phyloP scores from a whole-genome alignment of 2,329 filamentous ascomycete species.

The Trichoderma hamatum region DNA sequence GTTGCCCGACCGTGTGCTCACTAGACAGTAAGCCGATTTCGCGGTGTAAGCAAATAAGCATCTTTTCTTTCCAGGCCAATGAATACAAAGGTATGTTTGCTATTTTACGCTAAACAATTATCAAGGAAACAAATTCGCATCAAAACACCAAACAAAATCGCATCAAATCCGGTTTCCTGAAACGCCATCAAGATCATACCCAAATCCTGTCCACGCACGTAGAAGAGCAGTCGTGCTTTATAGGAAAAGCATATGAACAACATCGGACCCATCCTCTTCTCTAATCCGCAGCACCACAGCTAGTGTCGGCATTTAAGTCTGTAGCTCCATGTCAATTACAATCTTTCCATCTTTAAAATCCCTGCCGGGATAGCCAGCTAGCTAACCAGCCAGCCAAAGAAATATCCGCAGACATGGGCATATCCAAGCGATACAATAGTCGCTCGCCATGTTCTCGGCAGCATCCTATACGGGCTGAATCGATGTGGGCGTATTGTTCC shows the following conservation, averaged over 20 bases:
- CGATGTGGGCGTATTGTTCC: not conserved
- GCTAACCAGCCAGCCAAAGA: not conserved
- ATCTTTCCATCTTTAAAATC: not conserved
- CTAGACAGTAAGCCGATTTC: not conserved
- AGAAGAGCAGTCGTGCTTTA: not conserved
- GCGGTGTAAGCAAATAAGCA: not conserved
- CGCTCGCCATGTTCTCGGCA: not conserved
- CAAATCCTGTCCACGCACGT: not conserved
- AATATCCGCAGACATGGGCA: too few species aligned
- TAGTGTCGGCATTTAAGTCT: not conserved
- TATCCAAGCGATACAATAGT: not conserved
- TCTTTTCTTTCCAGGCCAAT: not conserved
- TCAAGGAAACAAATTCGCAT: not conserved
- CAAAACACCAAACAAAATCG: not conserved
- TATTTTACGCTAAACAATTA: not conserved
- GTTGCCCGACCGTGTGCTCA: not conserved
- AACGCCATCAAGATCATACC: constrained; percentile 13
- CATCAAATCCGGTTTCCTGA: not conserved
- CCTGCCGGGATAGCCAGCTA: not conserved
- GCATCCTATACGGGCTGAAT: not conserved
- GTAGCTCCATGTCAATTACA: not conserved
- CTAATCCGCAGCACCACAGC: not conserved
- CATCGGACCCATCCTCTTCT: not conserved
- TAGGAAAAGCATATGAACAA: not conserved
- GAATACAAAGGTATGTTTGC: not conserved